A percentile compares a stretch with the other conserved stretches of the same genome.
Conservation (phyloP, 2,329 filamentous ascomycete genomes). For the Geoglossum cookeanum region DNA sequence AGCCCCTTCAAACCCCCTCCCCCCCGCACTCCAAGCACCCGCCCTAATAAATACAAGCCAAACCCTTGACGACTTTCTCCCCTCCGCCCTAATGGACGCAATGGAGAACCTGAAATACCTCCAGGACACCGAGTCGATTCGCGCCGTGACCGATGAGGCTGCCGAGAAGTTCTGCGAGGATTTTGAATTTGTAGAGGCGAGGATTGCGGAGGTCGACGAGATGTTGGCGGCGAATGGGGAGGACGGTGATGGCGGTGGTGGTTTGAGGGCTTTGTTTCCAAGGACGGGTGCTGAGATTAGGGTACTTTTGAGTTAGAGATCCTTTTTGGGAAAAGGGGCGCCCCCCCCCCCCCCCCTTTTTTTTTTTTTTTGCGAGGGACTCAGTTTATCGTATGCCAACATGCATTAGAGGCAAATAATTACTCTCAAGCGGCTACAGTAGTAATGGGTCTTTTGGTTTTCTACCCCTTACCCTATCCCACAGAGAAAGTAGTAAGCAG, state of each 20-base stretch:
- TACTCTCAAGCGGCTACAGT: too few species aligned
- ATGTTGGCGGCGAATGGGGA: slow-evolving; percentile 18
- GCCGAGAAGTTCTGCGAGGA: slow-evolving; percentile 69
- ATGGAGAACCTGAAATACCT: slow-evolving; percentile 61
- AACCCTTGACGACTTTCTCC: slow-evolving; percentile 72
- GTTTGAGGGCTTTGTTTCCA: slow-evolving; percentile 38
- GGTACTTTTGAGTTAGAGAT: slow-evolving; percentile 36
- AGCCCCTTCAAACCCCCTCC: slow-evolving; percentile 14
- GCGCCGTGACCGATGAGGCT: slow-evolving; percentile 63
- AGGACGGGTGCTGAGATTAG: slow-evolving; percentile 43
- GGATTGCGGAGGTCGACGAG: slow-evolving; percentile 40
- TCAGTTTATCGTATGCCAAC: too few species aligned
- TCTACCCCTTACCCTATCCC: too few species aligned
- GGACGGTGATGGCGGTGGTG: slow-evolving; percentile 17
- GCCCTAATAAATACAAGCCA: slow-evolving; percentile 51
- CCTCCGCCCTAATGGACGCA: slow-evolving; percentile 83
- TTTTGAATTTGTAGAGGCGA: slow-evolving; percentile 52
- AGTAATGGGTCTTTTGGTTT: too few species aligned
- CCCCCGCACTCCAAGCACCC: slow-evolving; percentile 39
- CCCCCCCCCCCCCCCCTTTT: too few species aligned
- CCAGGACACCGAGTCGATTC: slow-evolving; percentile 50
- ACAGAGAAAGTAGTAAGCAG: too few species aligned
- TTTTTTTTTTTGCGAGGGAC: too few species aligned
- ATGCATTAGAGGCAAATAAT: too few species aligned
- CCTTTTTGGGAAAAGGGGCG: too few species aligned